phyloP scores from a whole-genome alignment of 805 yeast genomes.

The Cyberlindnera petersonii region DNA sequence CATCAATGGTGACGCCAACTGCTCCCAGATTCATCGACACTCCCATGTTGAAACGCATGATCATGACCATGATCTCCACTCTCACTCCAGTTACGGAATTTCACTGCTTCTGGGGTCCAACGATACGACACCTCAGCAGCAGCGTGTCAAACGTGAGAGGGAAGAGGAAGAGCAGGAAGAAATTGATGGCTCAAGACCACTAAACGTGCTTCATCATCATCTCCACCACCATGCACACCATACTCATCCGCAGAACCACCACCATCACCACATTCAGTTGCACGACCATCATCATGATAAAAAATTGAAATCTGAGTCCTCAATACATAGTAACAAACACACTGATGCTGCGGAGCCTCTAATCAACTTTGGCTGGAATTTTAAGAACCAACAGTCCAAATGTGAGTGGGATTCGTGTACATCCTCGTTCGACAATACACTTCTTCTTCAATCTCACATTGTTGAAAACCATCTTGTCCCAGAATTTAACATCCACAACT shows the following conservation, averaged over 20 bases:
- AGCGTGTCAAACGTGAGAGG: slow-evolving; percentile 8
- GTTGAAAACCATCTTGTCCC: slow-evolving; percentile 43
- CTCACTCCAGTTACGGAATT: neutral
- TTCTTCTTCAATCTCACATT: slow-evolving; percentile 49
- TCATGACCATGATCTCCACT: neutral
- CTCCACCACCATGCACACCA: slow-evolving; percentile 24
- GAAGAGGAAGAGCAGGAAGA: slow-evolving; percentile 19
- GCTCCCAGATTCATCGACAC: neutral
- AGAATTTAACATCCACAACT: slow-evolving; percentile 14
- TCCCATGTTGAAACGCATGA: neutral
- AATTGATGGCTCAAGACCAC: neutral
- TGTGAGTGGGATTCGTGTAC: slow-evolving; percentile 74
- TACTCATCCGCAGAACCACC: slow-evolving; percentile 30
- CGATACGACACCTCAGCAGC: neutral
- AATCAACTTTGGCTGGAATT: slow-evolving; percentile 28
- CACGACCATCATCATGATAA: slow-evolving; percentile 32
- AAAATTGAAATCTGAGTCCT: slow-evolving; percentile 10
- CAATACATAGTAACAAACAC: too few relatives aligned
- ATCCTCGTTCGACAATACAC: slow-evolving; percentile 35
- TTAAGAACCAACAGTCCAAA: slow-evolving; percentile 37
- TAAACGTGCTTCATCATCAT: slow-evolving; percentile 17
- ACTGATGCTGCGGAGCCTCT: slow-evolving; percentile 4
- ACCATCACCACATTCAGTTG: slow-evolving; percentile 36
- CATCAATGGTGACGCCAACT: slow-evolving; percentile 4
- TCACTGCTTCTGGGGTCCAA: too few relatives aligned